phyloP scores from a whole-genome alignment of 331 rosid genomes.

The Phaseolus coccineus region DNA sequence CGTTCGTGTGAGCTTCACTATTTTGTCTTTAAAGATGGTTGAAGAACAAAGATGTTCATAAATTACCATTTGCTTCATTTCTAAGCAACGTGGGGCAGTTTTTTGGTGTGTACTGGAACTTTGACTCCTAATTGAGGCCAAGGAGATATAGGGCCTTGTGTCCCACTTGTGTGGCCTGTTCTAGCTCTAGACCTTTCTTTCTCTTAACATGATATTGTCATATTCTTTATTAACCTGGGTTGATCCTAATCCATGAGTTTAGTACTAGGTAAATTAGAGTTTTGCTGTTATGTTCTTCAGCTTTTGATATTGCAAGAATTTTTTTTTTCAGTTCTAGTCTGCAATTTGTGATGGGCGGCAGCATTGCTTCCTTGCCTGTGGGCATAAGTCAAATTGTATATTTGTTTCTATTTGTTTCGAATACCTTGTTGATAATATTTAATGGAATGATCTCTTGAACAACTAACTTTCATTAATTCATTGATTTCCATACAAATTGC shows the following conservation, averaged over 20 bases:
- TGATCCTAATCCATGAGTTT: not conserved
- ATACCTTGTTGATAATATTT: not conserved
- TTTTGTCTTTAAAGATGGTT: not conserved
- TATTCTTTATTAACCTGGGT: not conserved
- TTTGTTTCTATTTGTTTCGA: not conserved
- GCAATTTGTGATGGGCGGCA: not conserved
- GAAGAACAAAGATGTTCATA: not conserved
- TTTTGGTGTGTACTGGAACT: not conserved
- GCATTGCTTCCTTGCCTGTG: conserved; percentile 9
- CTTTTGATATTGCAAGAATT: not conserved
- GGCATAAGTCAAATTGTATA: not conserved
- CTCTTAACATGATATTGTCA: not conserved
- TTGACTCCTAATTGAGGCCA: not conserved
- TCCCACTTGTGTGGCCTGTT: not conserved
- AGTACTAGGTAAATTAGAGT: conserved; percentile 15
- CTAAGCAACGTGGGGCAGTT: not conserved
- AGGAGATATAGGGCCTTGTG: not conserved
- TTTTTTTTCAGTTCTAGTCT: not conserved
- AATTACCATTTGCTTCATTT: not conserved
- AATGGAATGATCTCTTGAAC: conserved; percentile 5
- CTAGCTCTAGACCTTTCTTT: not conserved
- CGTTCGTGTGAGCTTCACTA: not conserved
- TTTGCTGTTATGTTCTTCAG: conserved; percentile 9
- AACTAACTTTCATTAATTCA: not conserved
- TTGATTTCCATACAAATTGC: conserved; percentile 26